phyloP scores from a whole-genome alignment of 1,284 basidiomycete species.

The Ceratobasidium sp. region DNA sequence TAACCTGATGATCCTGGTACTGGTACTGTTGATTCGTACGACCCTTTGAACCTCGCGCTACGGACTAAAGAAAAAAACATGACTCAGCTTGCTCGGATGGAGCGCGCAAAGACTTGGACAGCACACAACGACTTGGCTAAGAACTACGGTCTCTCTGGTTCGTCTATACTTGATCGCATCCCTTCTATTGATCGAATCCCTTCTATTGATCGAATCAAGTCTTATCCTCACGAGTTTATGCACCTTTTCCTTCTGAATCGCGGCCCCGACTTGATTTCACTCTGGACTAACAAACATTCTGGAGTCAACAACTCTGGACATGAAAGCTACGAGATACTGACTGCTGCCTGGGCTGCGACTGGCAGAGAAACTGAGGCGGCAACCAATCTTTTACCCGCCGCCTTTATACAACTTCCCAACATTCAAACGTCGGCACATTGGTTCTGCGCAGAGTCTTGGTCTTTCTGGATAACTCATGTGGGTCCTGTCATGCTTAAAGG shows the following conservation, averaged over 20 bases:
- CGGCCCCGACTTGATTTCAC: slow-evolving; percentile 48
- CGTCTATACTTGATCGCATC: slow-evolving; percentile 12
- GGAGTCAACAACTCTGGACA: slow-evolving; percentile 11
- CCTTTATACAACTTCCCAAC: slow-evolving; percentile 55
- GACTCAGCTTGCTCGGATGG: neutral
- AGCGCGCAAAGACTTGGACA: neutral
- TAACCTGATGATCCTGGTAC: neutral
- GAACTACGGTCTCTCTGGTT: slow-evolving; percentile 5
- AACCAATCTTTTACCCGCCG: slow-evolving; percentile 54
- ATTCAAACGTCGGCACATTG: slow-evolving; percentile 47
- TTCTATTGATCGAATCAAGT: neutral
- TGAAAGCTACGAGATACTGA: slow-evolving; percentile 11
- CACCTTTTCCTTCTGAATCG: slow-evolving; percentile 53
- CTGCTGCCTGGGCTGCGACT: slow-evolving; percentile 59
- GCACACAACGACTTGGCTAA: slow-evolving; percentile 53
- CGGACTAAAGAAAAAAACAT: slow-evolving; percentile 54
- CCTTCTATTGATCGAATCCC: slow-evolving; percentile 34
- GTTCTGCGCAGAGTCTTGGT: slow-evolving; percentile 59
- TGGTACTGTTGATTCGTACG: neutral
- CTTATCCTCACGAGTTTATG: slow-evolving; percentile 57
- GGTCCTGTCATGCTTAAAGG: slow-evolving; percentile 54
- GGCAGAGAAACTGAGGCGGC: slow-evolving; percentile 55
- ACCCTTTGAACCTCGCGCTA: slow-evolving; percentile 59
- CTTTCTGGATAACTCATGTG: slow-evolving; percentile 59
- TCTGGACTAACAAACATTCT: slow-evolving; percentile 45